Evolutionary conservation across 352 stramenopile genomes (phyloP), one percentile per base, ranked within the genome.

Genomic region (Phytophthora kernoviae): DNA sequence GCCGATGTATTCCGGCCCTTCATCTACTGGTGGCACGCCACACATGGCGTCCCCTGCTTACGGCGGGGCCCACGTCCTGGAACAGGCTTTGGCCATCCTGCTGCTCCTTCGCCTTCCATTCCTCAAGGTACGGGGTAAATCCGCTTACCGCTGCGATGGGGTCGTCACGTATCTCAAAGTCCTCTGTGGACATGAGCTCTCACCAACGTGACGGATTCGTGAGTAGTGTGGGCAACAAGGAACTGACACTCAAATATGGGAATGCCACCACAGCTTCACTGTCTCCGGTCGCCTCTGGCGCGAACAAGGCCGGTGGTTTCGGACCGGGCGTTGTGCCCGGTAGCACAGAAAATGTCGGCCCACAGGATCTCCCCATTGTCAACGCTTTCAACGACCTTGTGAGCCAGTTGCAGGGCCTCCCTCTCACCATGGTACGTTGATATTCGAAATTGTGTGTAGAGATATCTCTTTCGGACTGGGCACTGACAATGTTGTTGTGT

Each of bases 201-300:
- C 81, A 91, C 42, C 88, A 92, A 62, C 88, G 88, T 56, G 87
- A 96, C 34, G 84, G 87, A 0, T 96, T 96, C 37, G 70, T 93
- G 2, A 96, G 76, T 53, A 93, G 84, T 57, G 87, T 90, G 41
- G 83, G 83, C 49, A 94, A 96, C 80, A 92, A 91, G 73, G 81
- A 93, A 65, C 66, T 94, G 52, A 90, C 84, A 54, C 63, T 81
- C 34, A 96, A 96, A 79, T 96, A 96, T 67, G 84, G 85, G 37
- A 96, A 96, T 71, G 53, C 68, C 36, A 84, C 79, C 41, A 81
- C 65, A 46, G 75, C 81, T 10, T 68, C 80, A 33, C 77, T 90
- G 18, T 94, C 87, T 5, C 87, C 85, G 0, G 58, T 75, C 21
- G 54, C 71, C 34, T 49, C 71, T 18, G 54, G 54, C 4, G 49